Conservation (phyloP, 768 basidiomycete genomes). For the Podaxis sp. region DNA sequence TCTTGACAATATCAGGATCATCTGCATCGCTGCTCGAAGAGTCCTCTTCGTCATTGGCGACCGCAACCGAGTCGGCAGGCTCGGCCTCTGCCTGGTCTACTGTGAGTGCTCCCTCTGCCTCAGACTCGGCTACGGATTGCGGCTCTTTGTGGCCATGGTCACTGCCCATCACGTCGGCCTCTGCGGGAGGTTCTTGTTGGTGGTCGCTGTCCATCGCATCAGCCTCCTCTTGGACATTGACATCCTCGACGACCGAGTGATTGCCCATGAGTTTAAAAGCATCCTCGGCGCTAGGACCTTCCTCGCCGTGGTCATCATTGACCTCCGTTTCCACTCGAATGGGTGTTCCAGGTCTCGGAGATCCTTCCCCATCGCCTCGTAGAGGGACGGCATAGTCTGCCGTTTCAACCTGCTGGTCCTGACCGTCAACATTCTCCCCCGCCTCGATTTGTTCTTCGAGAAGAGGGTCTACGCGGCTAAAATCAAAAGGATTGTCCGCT, state of each 20-base stretch:
- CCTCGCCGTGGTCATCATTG: neutral
- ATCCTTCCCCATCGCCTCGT: constrained; percentile 9
- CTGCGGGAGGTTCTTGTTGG: neutral
- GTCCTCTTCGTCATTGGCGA: constrained; percentile 25
- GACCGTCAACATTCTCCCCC: neutral
- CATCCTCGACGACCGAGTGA: neutral
- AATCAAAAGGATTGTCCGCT: neutral
- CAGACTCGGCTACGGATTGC: neutral
- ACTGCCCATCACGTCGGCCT: neutral
- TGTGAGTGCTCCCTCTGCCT: constrained; percentile 5
- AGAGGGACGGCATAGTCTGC: neutral
- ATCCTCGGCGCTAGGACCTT: constrained; percentile 1
- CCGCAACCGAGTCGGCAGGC: neutral
- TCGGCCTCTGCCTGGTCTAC: constrained; percentile 18
- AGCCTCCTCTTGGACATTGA: neutral
- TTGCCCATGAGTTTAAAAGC: constrained; percentile 4
- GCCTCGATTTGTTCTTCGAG: neutral
- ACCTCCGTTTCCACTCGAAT: neutral
- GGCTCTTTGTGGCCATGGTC: neutral
- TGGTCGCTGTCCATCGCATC: neutral
- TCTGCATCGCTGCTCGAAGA: constrained; percentile 27
- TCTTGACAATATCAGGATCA: constrained; percentile 68
- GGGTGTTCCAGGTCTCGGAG: neutral
- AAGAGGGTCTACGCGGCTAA: neutral
- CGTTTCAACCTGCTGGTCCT: constrained; percentile 5